These are phyloP conservation scores for Bondarzewia mesenterica DNA, from an alignment of 1,284 basidiomycete genomes.

Conservation along the genomic window DNA sequence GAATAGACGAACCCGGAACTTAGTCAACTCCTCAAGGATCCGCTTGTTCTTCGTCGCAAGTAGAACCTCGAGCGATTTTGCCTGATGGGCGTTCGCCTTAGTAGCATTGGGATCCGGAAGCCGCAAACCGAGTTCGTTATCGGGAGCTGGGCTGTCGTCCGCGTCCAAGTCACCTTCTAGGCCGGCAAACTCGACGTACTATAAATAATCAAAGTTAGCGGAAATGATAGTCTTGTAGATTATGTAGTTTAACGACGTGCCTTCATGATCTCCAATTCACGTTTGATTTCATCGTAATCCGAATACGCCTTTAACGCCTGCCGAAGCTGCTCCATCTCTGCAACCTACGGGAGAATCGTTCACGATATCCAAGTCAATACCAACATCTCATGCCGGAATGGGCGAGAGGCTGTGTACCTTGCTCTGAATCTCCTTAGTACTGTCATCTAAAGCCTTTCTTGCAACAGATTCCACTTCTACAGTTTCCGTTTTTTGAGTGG, in stretches of 20 bases:
- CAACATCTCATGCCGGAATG: no score
- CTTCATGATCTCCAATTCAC: conserved; percentile 96
- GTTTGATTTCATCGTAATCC: conserved; percentile 94
- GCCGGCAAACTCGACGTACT: conserved; percentile 93
- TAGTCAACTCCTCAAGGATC: conserved; percentile 90
- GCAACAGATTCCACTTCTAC: conserved; percentile 39
- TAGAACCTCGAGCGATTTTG: conserved; percentile 82
- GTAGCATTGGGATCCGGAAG: conserved; percentile 84
- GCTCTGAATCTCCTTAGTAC: conserved; percentile 49
- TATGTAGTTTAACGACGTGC: conserved; percentile 30
- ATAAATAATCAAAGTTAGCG: background rate
- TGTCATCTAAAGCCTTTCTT: conserved; percentile 54
- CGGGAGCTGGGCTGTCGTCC: conserved; percentile 21
- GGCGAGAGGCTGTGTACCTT: conserved; percentile 34
- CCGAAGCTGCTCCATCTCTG: conserved; percentile 63
- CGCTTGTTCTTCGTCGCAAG: conserved; percentile 92
- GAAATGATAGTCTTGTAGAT: background rate
- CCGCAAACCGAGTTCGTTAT: conserved; percentile 41
- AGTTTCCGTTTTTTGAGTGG: conserved; percentile 56
- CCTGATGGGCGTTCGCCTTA: conserved; percentile 68
- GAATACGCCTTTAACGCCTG: conserved; percentile 61
- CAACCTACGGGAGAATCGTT: conserved; percentile 24
- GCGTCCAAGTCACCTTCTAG: conserved; percentile 65
- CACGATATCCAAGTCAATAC: background rate
- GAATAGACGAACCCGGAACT: conserved; percentile 63